Conservation (phyloP, 345 rosid species). For the Populus davidiana region DNA sequence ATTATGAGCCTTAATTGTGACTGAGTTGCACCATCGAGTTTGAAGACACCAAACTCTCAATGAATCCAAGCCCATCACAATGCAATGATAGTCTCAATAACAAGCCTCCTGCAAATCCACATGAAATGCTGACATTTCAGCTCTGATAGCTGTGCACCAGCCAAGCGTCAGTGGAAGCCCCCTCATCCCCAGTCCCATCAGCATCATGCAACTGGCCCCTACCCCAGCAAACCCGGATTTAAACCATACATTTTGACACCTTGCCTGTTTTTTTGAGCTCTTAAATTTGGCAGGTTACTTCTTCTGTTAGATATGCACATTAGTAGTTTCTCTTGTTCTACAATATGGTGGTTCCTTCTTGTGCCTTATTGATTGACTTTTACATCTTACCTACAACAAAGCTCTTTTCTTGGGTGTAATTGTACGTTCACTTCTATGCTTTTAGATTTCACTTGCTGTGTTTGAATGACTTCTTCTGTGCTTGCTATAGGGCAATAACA, state of each 20-base stretch:
- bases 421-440: neutral
- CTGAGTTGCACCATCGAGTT: neutral
- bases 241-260: neutral
- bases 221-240: neutral
- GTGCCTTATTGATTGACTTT: neutral
- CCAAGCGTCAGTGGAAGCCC: neutral
- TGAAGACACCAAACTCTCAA: neutral
- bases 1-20: neutral
- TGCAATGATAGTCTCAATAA: neutral
- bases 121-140: neutral
- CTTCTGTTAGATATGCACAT: neutral
- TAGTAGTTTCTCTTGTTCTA: neutral
- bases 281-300: neutral
- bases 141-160: neutral
- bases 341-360: neutral
- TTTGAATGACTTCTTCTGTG: slow-evolving; percentile 13
- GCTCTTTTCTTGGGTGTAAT: neutral
- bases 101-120: neutral
- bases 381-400: neutral
- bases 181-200: neutral
- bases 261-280: neutral
- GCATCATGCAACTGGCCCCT: neutral
- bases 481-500: slow-evolving; percentile 43
- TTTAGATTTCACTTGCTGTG: neutral
- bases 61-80: neutral